Evolutionary conservation across 768 basidiomycete genomes (phyloP), one percentile per base, ranked within the genome.

Genomic region (Kwoniella sp.): DNA sequence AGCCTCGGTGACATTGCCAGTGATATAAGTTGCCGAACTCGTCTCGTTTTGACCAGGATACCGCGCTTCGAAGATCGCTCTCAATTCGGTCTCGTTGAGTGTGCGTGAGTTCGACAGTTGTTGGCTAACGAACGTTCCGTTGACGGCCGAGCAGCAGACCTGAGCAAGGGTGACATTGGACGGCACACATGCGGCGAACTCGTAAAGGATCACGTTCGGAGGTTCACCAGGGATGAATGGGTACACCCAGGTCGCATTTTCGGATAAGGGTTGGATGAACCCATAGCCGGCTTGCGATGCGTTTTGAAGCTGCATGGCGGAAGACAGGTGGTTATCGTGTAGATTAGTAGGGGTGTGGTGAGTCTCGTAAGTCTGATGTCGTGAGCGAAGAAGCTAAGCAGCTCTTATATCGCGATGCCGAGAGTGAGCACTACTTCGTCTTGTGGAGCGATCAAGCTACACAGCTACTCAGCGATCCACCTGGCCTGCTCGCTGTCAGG

Each of bases 121-220:
- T 11, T 51, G 7, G 9, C 17, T 52, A 22, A 67, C 41, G 45
- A 67, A 62, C 8, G 30, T 12, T 15, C 66, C 66, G 37, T 58
- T 58, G 25, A 60, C 59, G 2, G 66, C 28, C 4, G 53, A 17
- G 58, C 66, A 67, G 31, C 66, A 67, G 5, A 54, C 23, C 20
- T 26, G 31, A 17, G 66, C 66, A 41, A 67, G 17, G 7, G 66
- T 67, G 47, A 67, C 51, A 17, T 67, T 67, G n/a, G 66, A 67
- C 1, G 66, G 66, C 12, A 67, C 61, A 50, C 66, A 67, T 0
- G 41, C 66, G 4, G 61, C 59, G 26, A 67, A 58, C 26, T 62
- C 25, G 28, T 41, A 29, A 0, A 37, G 31, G 45, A 62, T 54
- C 3, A 67, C 55, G 20, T 53, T 62, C 55, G 66, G 60, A 13